phyloP scores from a whole-genome alignment of 2,329 filamentous ascomycete genomes.

The Thelonectria discophora region DNA sequence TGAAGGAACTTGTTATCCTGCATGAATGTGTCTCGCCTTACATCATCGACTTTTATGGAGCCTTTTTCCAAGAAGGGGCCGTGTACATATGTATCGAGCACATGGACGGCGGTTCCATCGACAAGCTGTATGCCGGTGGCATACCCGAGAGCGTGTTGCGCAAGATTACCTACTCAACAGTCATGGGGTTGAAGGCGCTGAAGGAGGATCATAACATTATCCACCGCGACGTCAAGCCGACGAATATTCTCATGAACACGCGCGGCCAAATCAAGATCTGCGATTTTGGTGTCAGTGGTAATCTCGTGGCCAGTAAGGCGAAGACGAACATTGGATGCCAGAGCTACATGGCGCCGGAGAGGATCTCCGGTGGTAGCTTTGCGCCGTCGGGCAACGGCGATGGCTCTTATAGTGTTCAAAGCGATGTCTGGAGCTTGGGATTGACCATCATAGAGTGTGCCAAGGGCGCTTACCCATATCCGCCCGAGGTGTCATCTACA shows the following conservation, averaged over 20 bases:
- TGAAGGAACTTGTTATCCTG: constrained; percentile 96
- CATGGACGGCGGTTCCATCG: constrained; percentile 98
- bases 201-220: constrained; percentile 99
- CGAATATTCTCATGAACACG: constrained; percentile 95
- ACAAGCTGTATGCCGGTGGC: constrained; percentile 92
- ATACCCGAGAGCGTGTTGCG: constrained; percentile 87
- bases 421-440: constrained; percentile 96
- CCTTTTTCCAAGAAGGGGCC: constrained; percentile 98
- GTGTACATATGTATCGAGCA: constrained; percentile 99
- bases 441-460: constrained; percentile 96
- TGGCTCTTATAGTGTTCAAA: constrained; percentile 96
- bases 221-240: constrained; percentile 97
- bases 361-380: constrained; percentile 88
- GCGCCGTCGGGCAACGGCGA: constrained; percentile 73
- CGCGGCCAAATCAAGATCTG: constrained; percentile 96
- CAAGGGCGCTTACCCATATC: constrained; percentile 93
- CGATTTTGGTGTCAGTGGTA: constrained; percentile 97
- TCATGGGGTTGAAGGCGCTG: constrained; percentile 88
- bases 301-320: constrained; percentile 95
- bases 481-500: constrained; percentile 95
- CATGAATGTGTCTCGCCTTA: constrained; percentile 95
- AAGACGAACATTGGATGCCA: constrained; percentile 99
- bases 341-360: constrained; percentile 98
- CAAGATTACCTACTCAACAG: constrained; percentile 90
- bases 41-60: constrained; percentile 98